Conservation (phyloP, 2,329 filamentous ascomycete species). For the Stachybotrys chlorohalonatus region DNA sequence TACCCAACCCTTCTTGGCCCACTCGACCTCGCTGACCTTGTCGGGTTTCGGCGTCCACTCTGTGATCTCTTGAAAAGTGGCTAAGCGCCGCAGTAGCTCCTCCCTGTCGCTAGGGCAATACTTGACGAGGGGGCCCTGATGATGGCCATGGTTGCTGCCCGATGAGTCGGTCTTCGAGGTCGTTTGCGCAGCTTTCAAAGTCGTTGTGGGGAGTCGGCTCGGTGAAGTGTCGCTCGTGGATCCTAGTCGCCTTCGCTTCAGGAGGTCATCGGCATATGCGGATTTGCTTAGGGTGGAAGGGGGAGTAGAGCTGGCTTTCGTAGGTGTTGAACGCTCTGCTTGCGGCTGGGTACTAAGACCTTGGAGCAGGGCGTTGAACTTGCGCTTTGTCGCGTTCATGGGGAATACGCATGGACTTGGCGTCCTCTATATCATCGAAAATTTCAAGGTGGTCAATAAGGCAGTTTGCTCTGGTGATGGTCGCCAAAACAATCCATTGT, state of each 20-base stretch:
- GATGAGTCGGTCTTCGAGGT: conserved; percentile 12
- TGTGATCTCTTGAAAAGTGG: conserved; percentile 84
- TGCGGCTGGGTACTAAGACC: conserved; percentile 39
- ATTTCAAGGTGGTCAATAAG: too few species aligned
- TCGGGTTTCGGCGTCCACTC: conserved; percentile 92
- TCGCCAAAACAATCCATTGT: background rate
- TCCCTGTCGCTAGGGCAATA: conserved; percentile 83
- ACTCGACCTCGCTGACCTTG: conserved; percentile 78
- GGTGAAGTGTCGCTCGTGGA: conserved; percentile 25
- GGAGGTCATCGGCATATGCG: conserved; percentile 26
- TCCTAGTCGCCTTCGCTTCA: conserved; percentile 45
- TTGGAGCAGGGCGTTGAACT: conserved; percentile 70
- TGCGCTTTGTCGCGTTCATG: conserved; percentile 75
- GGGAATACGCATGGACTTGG: background rate
- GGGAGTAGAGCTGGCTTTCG: conserved; percentile 4
- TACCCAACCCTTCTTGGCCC: conserved; percentile 89
- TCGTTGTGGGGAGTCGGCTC: conserved; percentile 7
- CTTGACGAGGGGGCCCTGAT: conserved; percentile 35
- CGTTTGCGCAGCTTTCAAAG: conserved; percentile 9
- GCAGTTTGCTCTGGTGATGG: background rate
- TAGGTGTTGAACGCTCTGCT: conserved; percentile 4
- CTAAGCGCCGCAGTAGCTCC: conserved; percentile 70
- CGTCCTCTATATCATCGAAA: background rate
- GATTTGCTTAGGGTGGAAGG: conserved; percentile 6
- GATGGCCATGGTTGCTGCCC: background rate